Base-by-base conservation (phyloP, 306 rosid species). In the Prunus armeniaca region DNA sequence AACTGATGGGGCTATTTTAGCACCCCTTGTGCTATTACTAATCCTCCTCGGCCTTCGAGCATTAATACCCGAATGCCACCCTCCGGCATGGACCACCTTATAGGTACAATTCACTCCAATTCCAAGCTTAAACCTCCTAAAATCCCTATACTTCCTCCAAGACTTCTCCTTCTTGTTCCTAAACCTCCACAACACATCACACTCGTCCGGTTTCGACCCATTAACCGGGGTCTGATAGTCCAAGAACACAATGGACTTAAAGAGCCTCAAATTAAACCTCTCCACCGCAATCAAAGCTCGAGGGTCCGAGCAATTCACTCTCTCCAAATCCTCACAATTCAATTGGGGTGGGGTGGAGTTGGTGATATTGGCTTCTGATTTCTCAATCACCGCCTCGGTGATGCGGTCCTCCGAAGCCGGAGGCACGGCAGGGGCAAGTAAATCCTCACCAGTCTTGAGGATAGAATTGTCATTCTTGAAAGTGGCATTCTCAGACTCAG, bases 71-170 rank as follows among this genome's bases (percentile, higher is more conserved):
- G 99, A 96, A 82, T 92, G 99, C 96, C 96, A 96, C 0, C 89
- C 85, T 6, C 92, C 89, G 1, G 97, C 90, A 20, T 86, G 99
- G 32, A 86, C 84, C 52, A 96, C 90, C 85, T 91, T 91, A 47
- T 90, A 92, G 10, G 61, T 55, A 72, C 99, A 96, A 27, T 92
- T 87, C 22, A 86, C 91, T 3, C 86, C 85, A 45, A 85, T 14
- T 10, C 77, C 73, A 2, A 95, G 43, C 83, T 6, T 83, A 56
- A 92, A 95, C 65, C 99, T 85, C 56, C 99, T 87, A 47, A 96
- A 96, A 74, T 96, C 99, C 68, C 99, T 91, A 25, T 96, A 96
- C 90, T 87, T 96, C 43, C 99, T 85, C 99, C 99, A 92, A 0
- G 98, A 92, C 69, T 90, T 91, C 83, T 96, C 99, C 81, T 87